Percentiles rank a stretch among this genome's conserved stretches.
These are phyloP conservation scores for Parastagonospora nodorum DNA, from an alignment of 2,329 filamentous ascomycete species.

Conservation along the genomic window DNA sequence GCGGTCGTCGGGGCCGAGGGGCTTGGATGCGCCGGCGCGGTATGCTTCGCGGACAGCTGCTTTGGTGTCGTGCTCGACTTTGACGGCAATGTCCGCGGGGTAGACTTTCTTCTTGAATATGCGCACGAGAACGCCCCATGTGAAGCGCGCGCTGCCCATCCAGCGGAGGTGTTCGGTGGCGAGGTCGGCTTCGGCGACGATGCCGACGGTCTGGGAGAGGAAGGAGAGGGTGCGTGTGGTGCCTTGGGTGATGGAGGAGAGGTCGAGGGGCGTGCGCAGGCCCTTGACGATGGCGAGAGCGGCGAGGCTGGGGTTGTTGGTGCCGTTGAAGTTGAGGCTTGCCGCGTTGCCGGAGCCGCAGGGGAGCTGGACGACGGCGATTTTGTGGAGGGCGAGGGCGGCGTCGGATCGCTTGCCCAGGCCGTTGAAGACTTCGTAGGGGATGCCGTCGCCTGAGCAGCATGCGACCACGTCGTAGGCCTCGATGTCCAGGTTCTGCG, in stretches of 20 bases:
- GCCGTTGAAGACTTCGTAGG: constrained; percentile 94
- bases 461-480: constrained; percentile 84
- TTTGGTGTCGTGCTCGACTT: constrained; percentile 80
- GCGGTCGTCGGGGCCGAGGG: constrained; percentile 27
- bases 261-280: constrained; percentile 78
- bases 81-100: constrained; percentile 86
- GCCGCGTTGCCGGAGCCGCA: constrained; percentile 95
- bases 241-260: constrained; percentile 87
- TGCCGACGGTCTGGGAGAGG: constrained; percentile 85
- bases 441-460: constrained; percentile 89
- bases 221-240: constrained; percentile 78
- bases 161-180: constrained; percentile 89
- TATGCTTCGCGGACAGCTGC: constrained; percentile 75
- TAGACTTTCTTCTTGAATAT: constrained; percentile 78
- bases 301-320: constrained; percentile 73
- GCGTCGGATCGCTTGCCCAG: constrained; percentile 79
- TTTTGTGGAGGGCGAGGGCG: constrained; percentile 70
- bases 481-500: constrained; percentile 74
- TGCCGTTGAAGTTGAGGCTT: constrained; percentile 87
- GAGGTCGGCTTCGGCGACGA: constrained; percentile 88
- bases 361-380: constrained; percentile 86
- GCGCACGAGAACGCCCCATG: constrained; percentile 78
- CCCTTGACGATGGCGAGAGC: constrained; percentile 88
- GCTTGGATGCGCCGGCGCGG: constrained; percentile 41
- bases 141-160: constrained; percentile 89